Evolutionary conservation across 2,329 filamentous ascomycete genomes (phyloP), one percentile per base, ranked within the genome.

Genomic region (Orbilia javanica): DNA sequence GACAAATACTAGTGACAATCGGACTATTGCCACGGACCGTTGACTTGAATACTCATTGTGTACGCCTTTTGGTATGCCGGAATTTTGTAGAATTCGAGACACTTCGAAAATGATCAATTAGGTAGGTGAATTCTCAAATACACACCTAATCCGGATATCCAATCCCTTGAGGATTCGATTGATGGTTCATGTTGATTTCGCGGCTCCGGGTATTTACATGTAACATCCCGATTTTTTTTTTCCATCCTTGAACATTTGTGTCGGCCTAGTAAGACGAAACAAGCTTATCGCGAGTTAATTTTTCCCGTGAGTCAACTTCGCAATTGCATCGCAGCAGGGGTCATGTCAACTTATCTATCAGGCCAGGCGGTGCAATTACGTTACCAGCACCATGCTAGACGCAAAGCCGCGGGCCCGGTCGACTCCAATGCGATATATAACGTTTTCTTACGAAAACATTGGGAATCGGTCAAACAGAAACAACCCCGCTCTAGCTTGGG

Each of bases 331-430:
- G 22, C n/a, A 15, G 18, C 50, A 7, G 22, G 50, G 50, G 50
- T 25, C 18, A 31, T 31, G 50, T 31, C 18, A 53, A n/a, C 15
- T 22, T 57, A 57, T 36, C 20, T 39, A 60, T 60, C 55, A 60
- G 55, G 55, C 55, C 55, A 42, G 55, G 22, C 55, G 34, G n/a
- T 42, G 20, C 55, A 0, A 60, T 60, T 60, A 60, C 55, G 31
- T 60, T 39, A 60, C 10, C 13, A 8, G 42, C 42, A 60, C 31
- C 31, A 36, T 60, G 18, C 20, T 18, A 60, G 5, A 44, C 18
- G 42, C n/a, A 44, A 6, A 10, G 3, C 42, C 34, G 55, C 53
- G 34, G 11, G 55, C 13, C 34, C 31, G 31, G 55, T 34, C 42
- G 4, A 31, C 55, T 60, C 27, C 55, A 60, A 42, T 31, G 55